Conservation (phyloP, 345 rosid genomes). For the Corymbia maculata region DNA sequence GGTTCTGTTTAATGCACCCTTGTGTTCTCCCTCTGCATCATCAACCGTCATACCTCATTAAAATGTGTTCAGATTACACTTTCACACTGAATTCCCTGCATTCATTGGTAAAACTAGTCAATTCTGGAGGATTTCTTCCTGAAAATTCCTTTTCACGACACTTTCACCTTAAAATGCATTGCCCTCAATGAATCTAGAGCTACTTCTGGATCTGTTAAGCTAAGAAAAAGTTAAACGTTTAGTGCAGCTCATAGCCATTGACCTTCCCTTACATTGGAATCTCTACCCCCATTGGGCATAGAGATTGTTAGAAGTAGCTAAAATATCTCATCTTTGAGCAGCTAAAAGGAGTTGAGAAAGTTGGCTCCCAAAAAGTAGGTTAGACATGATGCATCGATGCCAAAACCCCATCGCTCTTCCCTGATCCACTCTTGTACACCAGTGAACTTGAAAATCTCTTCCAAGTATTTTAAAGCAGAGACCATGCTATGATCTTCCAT, state of each 20-base stretch:
- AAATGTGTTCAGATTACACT: background rate
- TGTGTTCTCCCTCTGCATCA: background rate
- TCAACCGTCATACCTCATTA: background rate
- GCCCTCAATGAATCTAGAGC: background rate
- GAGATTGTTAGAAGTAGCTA: background rate
- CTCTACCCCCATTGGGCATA: background rate
- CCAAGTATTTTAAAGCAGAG: background rate
- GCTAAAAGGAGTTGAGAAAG: background rate
- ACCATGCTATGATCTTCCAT: background rate
- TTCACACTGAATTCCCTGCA: background rate
- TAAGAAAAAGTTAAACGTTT: background rate
- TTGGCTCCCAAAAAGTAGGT: background rate
- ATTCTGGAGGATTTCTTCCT: background rate
- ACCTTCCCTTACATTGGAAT: background rate
- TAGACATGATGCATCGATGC: background rate
- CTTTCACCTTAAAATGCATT: background rate
- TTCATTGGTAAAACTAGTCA: background rate
- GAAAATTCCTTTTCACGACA: background rate
- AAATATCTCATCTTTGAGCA: background rate
- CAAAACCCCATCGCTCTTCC: background rate
- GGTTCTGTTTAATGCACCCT: background rate
- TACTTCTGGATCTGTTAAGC: background rate
- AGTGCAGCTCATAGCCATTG: background rate
- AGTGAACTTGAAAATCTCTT: background rate
- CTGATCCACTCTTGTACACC: background rate